Conservation (phyloP, 345 rosid genomes). For the Gossypium sturtianum region DNA sequence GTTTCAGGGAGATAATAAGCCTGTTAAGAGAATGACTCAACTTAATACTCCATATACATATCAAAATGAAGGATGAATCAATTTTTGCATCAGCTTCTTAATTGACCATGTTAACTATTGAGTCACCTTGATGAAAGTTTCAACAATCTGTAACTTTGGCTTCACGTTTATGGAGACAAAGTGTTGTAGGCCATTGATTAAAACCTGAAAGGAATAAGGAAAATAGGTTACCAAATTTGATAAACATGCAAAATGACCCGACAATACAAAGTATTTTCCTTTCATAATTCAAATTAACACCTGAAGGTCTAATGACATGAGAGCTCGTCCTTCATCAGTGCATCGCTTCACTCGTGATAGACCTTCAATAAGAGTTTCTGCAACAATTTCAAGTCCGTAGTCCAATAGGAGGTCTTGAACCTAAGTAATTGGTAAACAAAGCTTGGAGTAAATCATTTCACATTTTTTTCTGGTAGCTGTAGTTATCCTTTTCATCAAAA, state of each 20-base stretch:
- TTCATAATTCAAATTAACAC: constrained; percentile 25
- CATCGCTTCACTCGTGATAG: constrained; percentile 89
- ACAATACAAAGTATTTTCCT: background rate
- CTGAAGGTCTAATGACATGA: constrained; percentile 96
- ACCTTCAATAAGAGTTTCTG: constrained; percentile 89
- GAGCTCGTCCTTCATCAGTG: constrained; percentile 90
- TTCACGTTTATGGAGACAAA: constrained; percentile 67
- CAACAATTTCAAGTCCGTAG: constrained; percentile 81
- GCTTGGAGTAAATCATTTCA: constrained; percentile 6
- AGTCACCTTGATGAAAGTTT: constrained; percentile 78
- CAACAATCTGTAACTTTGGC: constrained; percentile 75
- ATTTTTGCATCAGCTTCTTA: background rate
- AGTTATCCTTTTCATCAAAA: background rate
- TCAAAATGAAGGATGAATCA: background rate
- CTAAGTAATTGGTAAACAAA: constrained; percentile 28
- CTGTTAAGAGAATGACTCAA: constrained; percentile 31
- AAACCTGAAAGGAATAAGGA: constrained; percentile 45
- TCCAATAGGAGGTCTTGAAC: constrained; percentile 71
- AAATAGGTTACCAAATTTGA: background rate
- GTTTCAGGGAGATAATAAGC: constrained; percentile 96
- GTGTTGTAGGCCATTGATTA: constrained; percentile 82
- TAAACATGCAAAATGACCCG: background rate
- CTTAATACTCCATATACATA: background rate
- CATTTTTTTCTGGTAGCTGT: background rate
- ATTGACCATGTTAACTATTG: background rate